phyloP scores from a whole-genome alignment of 2,329 filamentous ascomycete species.

The Mariannaea sp. region DNA sequence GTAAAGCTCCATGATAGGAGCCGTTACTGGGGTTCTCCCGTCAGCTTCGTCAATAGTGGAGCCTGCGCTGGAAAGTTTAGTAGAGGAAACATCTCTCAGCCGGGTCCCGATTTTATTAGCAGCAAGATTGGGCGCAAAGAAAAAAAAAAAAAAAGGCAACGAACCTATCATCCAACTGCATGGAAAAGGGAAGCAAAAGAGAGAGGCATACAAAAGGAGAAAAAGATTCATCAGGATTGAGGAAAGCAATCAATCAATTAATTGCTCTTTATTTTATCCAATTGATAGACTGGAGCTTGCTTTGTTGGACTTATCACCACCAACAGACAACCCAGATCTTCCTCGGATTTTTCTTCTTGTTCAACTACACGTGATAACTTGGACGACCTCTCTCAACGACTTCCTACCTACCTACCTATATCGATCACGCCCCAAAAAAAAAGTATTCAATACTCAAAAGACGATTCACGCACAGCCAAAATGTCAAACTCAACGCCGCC shows the following conservation, averaged over 20 bases:
- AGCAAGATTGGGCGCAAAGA: background rate
- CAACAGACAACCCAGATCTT: background rate
- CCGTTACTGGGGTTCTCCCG: constrained; percentile 34
- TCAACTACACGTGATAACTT: constrained; percentile 14
- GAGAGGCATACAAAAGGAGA: background rate
- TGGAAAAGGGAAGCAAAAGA: background rate
- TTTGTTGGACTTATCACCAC: background rate
- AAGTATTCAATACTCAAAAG: background rate
- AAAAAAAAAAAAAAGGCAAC: constrained; percentile 18
- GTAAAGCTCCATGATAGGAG: constrained; percentile 30
- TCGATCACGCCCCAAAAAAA: too few species aligned
- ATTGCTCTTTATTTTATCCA: background rate
- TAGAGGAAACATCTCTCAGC: too few species aligned
- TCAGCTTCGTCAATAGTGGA: constrained; percentile 14
- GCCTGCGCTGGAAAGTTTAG: too few species aligned
- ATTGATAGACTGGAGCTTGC: background rate
- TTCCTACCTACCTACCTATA: background rate
- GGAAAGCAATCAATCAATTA: background rate
- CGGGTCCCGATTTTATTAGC: background rate
- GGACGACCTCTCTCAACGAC: background rate
- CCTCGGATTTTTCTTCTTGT: background rate
- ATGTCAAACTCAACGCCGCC: constrained; percentile 51
- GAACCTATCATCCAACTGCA: too few species aligned
- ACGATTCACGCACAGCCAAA: background rate
- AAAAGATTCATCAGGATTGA: constrained; percentile 1